These are phyloP conservation scores for Pythium sp. DNA, from an alignment of 352 stramenopile species.

Conservation along the genomic window DNA sequence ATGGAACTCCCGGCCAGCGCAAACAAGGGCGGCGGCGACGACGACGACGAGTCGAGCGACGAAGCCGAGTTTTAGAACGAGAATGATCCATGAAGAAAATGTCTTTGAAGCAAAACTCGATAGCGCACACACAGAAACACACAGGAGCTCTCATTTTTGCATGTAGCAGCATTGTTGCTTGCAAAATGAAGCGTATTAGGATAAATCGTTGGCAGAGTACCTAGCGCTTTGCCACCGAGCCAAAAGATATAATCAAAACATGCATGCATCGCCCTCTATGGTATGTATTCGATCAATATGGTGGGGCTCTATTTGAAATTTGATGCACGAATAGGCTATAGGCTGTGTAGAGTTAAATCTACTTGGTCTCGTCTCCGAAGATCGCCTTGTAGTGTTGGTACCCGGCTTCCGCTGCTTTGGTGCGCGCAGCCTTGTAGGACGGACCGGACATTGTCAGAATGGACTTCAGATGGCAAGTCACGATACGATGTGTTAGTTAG, in stretches of 20 bases:
- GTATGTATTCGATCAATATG: background rate
- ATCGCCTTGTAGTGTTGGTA: conserved; percentile 46
- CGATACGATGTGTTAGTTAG: background rate
- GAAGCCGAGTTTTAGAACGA: conserved; percentile 83
- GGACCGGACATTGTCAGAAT: conserved; percentile 43
- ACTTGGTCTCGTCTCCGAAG: conserved; percentile 11
- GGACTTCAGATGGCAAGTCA: conserved; percentile 17
- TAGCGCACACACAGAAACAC: background rate
- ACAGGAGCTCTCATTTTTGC: background rate
- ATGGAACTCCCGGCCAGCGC: conserved; percentile 46
- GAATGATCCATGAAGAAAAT: background rate
- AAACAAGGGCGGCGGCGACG: conserved; percentile 17
- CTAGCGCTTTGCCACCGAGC: background rate
- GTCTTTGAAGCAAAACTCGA: background rate
- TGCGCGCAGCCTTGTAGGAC: conserved; percentile 64
- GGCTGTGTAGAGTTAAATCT: background rate
- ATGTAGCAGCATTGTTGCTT: background rate
- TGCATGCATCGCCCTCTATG: background rate
- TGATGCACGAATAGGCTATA: background rate
- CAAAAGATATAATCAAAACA: background rate
- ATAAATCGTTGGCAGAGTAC: background rate
- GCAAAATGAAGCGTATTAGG: conserved; percentile 2
- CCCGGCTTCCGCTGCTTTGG: conserved; percentile 47
- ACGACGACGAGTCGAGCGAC: conserved; percentile 81
- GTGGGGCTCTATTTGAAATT: background rate